Conservation (phyloP, 2,329 filamentous ascomycete genomes). For the Septoria linicola region DNA sequence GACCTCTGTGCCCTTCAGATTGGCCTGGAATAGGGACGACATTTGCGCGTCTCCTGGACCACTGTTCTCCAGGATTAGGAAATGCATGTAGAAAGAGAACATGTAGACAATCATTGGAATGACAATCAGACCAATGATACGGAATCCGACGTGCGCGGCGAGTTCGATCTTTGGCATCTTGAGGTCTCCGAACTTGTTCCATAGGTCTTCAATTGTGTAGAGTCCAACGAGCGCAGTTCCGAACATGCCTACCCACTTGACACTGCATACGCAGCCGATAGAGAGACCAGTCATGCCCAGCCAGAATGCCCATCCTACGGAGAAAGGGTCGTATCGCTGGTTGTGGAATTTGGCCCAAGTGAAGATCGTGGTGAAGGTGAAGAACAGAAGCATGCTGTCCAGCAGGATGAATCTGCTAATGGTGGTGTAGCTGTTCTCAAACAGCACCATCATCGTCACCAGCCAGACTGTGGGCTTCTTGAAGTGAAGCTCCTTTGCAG, state of each 20-base stretch:
- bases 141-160: conserved; percentile 73
- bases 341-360: conserved; percentile 98
- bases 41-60: conserved; percentile 99
- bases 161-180: conserved; percentile 81
- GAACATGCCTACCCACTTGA: conserved; percentile 97
- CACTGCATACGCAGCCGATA: conserved; percentile 96
- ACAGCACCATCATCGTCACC: conserved; percentile 93
- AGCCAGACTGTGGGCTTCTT: conserved; percentile 88
- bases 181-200: conserved; percentile 94
- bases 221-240: conserved; percentile 91
- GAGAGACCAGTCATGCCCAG: conserved; percentile 89
- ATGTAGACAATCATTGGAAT: conserved; percentile 90
- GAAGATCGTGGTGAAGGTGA: conserved; percentile 94
- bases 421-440: conserved; percentile 98
- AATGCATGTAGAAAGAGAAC: conserved; percentile 93
- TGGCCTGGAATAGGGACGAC: conserved; percentile 98
- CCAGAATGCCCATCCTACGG: conserved; percentile 91
- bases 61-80: conserved; percentile 86
- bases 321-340: conserved; percentile 80
- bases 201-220: conserved; percentile 94
- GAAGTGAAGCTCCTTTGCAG: conserved; percentile 85
- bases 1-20: conserved; percentile 88
- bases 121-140: conserved; percentile 82
- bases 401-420: conserved; percentile 98
- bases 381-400: conserved; percentile 97